phyloP scores from a whole-genome alignment of 2,329 filamentous ascomycete species.

The Penicillium sp. region DNA sequence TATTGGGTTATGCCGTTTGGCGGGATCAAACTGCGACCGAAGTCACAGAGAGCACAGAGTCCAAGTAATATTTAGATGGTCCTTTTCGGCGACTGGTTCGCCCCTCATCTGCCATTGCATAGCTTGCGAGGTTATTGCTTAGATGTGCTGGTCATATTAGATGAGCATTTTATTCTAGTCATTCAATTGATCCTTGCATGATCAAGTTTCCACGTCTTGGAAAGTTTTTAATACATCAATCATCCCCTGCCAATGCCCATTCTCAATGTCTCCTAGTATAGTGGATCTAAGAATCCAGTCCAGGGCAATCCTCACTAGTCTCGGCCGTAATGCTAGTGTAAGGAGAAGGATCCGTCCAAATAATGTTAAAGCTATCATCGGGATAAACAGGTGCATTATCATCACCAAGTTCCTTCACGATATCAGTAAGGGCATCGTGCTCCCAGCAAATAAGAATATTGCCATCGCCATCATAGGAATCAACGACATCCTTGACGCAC shows the following conservation, averaged over 20 bases:
- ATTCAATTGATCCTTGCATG: background rate
- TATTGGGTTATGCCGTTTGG: constrained; percentile 22
- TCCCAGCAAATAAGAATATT: constrained; percentile 66
- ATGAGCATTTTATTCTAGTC: background rate
- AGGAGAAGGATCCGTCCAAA: constrained; percentile 57
- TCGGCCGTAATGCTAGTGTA: constrained; percentile 49
- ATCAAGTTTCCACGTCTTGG: background rate
- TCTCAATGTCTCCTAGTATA: background rate
- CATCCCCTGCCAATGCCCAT: background rate
- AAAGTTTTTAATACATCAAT: background rate
- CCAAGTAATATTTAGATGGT: background rate
- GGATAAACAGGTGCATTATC: constrained; percentile 53
- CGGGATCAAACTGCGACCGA: constrained; percentile 15
- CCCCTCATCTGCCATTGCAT: constrained; percentile 1
- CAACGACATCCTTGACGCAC: constrained; percentile 55
- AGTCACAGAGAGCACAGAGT: background rate
- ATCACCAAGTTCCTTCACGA: constrained; percentile 54
- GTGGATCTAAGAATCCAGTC: constrained; percentile 44
- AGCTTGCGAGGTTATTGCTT: background rate
- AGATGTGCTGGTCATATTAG: constrained; percentile 1
- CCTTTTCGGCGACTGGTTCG: background rate
- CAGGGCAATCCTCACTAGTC: constrained; percentile 56
- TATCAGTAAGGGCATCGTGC: constrained; percentile 54
- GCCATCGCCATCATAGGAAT: constrained; percentile 49
- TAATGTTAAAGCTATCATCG: constrained; percentile 52